Conservation (phyloP, 805 yeast genomes). For the Zygoascus bituminiphila region DNA sequence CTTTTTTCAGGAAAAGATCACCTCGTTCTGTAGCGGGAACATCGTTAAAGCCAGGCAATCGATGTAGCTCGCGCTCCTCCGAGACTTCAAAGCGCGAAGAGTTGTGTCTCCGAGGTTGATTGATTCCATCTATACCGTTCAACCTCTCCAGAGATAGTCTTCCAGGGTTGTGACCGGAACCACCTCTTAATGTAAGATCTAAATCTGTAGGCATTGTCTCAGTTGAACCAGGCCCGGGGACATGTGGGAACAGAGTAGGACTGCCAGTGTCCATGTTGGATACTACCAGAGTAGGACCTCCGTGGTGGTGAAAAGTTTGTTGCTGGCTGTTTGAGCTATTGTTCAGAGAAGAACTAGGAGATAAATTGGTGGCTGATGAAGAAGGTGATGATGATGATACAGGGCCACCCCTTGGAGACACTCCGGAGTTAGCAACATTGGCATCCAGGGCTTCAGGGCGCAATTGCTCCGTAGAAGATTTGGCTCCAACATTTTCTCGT, state of each 20-base stretch:
- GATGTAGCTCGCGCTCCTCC: conserved; percentile 52
- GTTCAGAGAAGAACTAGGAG: not conserved
- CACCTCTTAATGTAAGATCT: conserved; percentile 14
- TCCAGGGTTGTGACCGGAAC: conserved; percentile 15
- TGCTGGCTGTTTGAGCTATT: not conserved
- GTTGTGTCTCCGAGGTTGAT: conserved; percentile 84
- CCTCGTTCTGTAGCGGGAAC: conserved; percentile 76
- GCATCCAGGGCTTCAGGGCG: conserved; percentile 13
- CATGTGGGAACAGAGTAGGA: conserved; percentile 14
- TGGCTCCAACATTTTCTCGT: conserved; percentile 5
- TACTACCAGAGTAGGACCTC: conserved; percentile 14
- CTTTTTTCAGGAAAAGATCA: conserved; percentile 73
- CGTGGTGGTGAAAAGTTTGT: conserved; percentile 2
- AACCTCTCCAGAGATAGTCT: conserved; percentile 50
- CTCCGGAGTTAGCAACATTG: conserved; percentile 9
- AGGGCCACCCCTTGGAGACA: conserved; percentile 3
- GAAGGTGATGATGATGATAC: not conserved
- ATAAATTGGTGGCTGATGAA: not conserved
- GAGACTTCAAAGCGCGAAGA: conserved; percentile 86
- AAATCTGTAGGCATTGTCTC: conserved; percentile 31
- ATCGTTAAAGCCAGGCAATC: conserved; percentile 81
- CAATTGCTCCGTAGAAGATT: conserved; percentile 7
- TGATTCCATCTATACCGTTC: conserved; percentile 74
- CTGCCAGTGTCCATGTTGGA: not conserved
- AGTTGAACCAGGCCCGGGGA: conserved; percentile 29